Evolutionary conservation across 176 grass and related monocot genomes (phyloP).

Genomic region (Zoysia pacifica): DNA sequence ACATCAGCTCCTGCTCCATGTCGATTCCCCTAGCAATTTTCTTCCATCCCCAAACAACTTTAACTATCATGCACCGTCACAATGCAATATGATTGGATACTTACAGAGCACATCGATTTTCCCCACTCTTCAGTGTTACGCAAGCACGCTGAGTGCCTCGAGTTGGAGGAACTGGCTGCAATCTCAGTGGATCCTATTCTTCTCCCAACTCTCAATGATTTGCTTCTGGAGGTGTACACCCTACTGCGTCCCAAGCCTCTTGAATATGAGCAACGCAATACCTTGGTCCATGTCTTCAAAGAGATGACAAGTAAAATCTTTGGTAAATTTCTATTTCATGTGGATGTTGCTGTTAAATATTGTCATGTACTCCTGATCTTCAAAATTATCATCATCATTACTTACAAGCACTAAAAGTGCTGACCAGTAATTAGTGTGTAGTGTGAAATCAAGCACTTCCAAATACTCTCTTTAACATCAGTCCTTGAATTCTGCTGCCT

Average conservation of each 20-base stretch:
- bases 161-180: slow-evolving; percentile 46
- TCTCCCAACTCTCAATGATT: slow-evolving; percentile 40
- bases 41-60: background rate
- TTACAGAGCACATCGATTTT: background rate
- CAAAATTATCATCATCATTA: background rate
- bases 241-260: slow-evolving; percentile 54
- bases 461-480: background rate
- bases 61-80: background rate
- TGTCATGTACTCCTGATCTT: background rate
- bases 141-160: slow-evolving; percentile 34
- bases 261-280: slow-evolving; percentile 64
- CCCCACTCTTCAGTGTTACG: slow-evolving; percentile 46
- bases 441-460: background rate
- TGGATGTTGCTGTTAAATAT: background rate
- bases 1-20: background rate
- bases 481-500: background rate
- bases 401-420: background rate
- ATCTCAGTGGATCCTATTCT: slow-evolving; percentile 44
- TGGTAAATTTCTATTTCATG: slow-evolving; percentile 42
- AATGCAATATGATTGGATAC: background rate
- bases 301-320: slow-evolving; percentile 53
- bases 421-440: background rate
- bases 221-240: slow-evolving; percentile 64
- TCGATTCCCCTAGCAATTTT: no score
- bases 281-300: slow-evolving; percentile 57